Percentiles rank a stretch among this genome's conserved stretches.
Conservation (phyloP, 2,329 filamentous ascomycete species). For the Blastomyces percursus region DNA sequence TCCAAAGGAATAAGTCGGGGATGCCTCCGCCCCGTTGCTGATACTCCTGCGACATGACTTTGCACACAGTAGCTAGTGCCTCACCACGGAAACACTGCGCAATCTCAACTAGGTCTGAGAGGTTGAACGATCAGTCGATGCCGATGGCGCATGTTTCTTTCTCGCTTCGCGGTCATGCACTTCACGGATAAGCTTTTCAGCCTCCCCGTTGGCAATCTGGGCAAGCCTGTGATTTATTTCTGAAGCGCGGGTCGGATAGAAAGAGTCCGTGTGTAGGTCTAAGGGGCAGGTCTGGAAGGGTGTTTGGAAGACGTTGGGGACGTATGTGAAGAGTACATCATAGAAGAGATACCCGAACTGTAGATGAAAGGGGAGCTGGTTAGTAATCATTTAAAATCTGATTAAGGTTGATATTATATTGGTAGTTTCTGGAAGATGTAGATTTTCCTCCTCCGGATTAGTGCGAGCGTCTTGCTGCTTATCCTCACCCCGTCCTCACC, state of each 20-base stretch:
- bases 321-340: conserved; percentile 82
- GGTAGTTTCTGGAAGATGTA: too few relatives aligned
- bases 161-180: conserved; percentile 59
- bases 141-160: conserved; percentile 78
- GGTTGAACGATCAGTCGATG: conserved; percentile 76
- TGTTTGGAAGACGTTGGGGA: conserved; percentile 96
- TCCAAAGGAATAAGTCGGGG: conserved; percentile 88
- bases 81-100: conserved; percentile 66
- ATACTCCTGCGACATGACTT: conserved; percentile 94
- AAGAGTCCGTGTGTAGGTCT: conserved; percentile 85
- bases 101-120: conserved; percentile 70
- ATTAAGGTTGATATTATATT: too few relatives aligned
- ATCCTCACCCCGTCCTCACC: too few relatives aligned
- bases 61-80: conserved; percentile 73
- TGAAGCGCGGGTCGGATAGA: conserved; percentile 72
- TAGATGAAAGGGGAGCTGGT: not conserved
- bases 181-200: conserved; percentile 52
- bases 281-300: conserved; percentile 87
- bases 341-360: conserved; percentile 77
- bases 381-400: not conserved
- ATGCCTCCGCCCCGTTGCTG: conserved; percentile 73
- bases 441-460: too few relatives aligned
- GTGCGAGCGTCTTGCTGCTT: too few relatives aligned
- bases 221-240: conserved; percentile 83
- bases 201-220: conserved; percentile 74